These are phyloP conservation scores for Poterioochromonas sp. DNA, from an alignment of 352 stramenopile genomes.

Conservation along the genomic window DNA sequence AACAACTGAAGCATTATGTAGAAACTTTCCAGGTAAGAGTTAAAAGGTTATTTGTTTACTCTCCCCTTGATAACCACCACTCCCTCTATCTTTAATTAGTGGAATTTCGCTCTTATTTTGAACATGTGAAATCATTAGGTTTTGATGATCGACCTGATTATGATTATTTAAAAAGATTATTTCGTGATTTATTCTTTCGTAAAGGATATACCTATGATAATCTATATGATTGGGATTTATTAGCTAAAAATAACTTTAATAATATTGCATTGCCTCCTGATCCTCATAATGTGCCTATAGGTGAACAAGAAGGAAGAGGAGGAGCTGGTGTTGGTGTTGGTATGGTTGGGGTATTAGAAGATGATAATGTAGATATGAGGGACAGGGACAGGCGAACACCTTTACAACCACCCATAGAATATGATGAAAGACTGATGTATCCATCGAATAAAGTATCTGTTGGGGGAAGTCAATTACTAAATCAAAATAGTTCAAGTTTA, in stretches of 20 bases:
- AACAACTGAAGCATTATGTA: slow-evolving; percentile 59
- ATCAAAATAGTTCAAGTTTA: background rate
- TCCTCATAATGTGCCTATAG: too few relatives aligned
- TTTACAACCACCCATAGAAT: background rate
- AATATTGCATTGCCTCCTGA: too few relatives aligned
- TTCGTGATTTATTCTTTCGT: slow-evolving; percentile 97
- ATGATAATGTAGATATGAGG: background rate
- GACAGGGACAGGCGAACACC: background rate
- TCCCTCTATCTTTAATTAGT: slow-evolving; percentile 19
- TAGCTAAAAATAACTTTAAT: slow-evolving; percentile 47
- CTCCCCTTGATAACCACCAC: slow-evolving; percentile 13
- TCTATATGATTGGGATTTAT: slow-evolving; percentile 97
- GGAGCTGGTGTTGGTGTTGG: background rate
- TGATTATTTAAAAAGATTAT: slow-evolving; percentile 65
- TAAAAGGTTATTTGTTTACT: background rate
- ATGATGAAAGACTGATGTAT: background rate
- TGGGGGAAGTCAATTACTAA: background rate
- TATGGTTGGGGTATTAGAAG: background rate
- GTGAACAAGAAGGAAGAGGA: background rate
- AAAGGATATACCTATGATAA: slow-evolving; percentile 97
- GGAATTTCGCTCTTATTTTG: slow-evolving; percentile 39
- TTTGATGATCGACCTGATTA: slow-evolving; percentile 59
- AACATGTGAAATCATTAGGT: slow-evolving; percentile 51
- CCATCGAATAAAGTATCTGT: background rate
- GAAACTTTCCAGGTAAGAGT: slow-evolving; percentile 43